Evolutionary conservation across 2,329 filamentous ascomycete genomes (phyloP).

Genomic region (Lasiodiplodia sp.): DNA sequence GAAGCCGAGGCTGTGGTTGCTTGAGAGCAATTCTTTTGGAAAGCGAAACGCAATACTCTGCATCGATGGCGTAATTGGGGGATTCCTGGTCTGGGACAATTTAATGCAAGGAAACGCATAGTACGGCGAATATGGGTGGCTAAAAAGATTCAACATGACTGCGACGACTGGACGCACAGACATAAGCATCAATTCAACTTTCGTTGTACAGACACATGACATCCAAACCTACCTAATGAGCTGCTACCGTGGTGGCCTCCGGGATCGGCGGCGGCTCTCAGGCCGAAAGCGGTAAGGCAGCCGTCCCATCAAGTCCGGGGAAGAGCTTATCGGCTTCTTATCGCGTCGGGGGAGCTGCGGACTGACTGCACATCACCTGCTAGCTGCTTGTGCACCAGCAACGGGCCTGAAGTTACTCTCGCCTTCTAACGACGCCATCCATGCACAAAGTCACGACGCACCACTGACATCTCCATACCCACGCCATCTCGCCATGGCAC

Average conservation of each 20-base stretch:
- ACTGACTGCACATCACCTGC: slow-evolving; percentile 10
- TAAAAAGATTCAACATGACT: slow-evolving; percentile 9
- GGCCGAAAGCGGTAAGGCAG: slow-evolving; percentile 4
- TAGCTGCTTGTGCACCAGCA: background rate
- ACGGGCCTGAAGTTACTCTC: background rate
- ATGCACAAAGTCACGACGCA: too few species aligned
- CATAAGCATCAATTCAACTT: background rate
- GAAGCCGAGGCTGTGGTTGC: slow-evolving; percentile 19
- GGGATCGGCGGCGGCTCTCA: slow-evolving; percentile 2
- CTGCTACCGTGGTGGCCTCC: background rate
- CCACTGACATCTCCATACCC: background rate
- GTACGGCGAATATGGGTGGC: slow-evolving; percentile 4
- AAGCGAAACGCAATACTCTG: slow-evolving; percentile 10
- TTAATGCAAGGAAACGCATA: slow-evolving; percentile 8
- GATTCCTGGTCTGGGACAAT: background rate
- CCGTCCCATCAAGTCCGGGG: slow-evolving; percentile 9
- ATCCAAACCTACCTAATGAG: background rate
- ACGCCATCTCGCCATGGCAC: slow-evolving; percentile 12
- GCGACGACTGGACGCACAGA: background rate
- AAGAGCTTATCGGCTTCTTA: slow-evolving; percentile 6
- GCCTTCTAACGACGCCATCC: background rate
- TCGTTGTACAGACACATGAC: background rate
- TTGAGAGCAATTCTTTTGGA: background rate
- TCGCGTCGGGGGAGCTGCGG: slow-evolving; percentile 1
- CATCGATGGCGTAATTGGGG: slow-evolving; percentile 21